phyloP scores from a whole-genome alignment of 75 land plant genomes.

The Gnetum montanum region DNA sequence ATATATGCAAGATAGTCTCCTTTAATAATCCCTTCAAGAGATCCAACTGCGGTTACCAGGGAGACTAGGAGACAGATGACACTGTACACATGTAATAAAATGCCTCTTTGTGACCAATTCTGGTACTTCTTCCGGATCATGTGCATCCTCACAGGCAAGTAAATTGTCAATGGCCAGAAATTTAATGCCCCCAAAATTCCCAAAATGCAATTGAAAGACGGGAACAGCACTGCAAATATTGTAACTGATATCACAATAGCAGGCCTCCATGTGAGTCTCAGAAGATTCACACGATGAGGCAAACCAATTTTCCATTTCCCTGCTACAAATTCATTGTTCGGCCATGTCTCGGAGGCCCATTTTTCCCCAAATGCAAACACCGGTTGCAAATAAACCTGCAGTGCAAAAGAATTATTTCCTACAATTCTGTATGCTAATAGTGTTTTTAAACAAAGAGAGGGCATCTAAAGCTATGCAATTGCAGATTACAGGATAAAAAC shows the following conservation, averaged over 20 bases:
- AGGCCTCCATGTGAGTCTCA: slow-evolving; percentile 58
- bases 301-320: slow-evolving; percentile 8
- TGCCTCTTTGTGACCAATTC: slow-evolving; percentile 47
- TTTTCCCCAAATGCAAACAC: slow-evolving; percentile 17
- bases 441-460: too few species aligned
- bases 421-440: too few species aligned
- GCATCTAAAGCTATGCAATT: too few species aligned
- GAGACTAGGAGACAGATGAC: slow-evolving; percentile 30
- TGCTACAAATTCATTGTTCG: neutral
- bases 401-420: neutral
- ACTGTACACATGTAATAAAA: slow-evolving; percentile 34
- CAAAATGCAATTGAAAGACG: slow-evolving; percentile 73
- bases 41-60: slow-evolving; percentile 42
- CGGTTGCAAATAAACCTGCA: slow-evolving; percentile 22
- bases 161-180: slow-evolving; percentile 85
- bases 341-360: slow-evolving; percentile 5
- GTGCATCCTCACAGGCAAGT: slow-evolving; percentile 84
- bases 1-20: too few species aligned
- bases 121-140: slow-evolving; percentile 35
- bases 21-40: slow-evolving; percentile 52
- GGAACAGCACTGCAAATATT: slow-evolving; percentile 58
- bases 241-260: slow-evolving; percentile 56
- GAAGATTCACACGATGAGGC: slow-evolving; percentile 32
- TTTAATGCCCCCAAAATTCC: slow-evolving; percentile 69
- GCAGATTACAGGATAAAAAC: too few species aligned